A percentile compares a stretch with the other conserved stretches of the same genome.
Conservation (phyloP, 2,329 filamentous ascomycete genomes). For the Xylaria sp. region DNA sequence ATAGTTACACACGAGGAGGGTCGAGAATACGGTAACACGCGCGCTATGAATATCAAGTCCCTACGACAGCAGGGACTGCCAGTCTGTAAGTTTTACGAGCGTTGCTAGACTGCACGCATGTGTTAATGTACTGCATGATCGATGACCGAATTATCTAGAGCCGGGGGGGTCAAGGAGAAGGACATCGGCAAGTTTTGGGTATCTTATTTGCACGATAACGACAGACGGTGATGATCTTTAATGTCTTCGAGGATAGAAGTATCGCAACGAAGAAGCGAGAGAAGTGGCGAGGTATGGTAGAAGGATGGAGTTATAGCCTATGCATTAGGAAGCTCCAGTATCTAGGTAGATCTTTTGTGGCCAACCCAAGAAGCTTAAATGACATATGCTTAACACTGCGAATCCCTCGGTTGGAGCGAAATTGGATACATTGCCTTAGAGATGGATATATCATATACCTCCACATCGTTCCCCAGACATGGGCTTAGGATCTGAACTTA, state of each 20-base stretch:
- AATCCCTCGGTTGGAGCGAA: no score
- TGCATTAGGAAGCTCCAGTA: no score
- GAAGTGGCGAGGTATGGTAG: slow-evolving; percentile 31
- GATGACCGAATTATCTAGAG: slow-evolving; percentile 34
- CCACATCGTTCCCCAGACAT: no score
- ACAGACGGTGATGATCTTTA: slow-evolving; percentile 11
- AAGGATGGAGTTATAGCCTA: slow-evolving; percentile 27
- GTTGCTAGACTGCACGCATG: slow-evolving; percentile 26
- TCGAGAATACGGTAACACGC: slow-evolving; percentile 1
- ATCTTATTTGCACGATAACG: slow-evolving; percentile 27
- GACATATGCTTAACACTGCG: no score
- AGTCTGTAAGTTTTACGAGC: slow-evolving; percentile 18
- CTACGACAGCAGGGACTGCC: slow-evolving; percentile 22
- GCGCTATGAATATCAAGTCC: slow-evolving; percentile 37
- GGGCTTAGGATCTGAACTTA: no score
- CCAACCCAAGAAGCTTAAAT: background rate
- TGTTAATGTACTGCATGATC: slow-evolving; percentile 27
- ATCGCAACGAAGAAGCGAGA: slow-evolving; percentile 31
- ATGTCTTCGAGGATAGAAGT: slow-evolving; percentile 31
- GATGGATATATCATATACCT: no score
- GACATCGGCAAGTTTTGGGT: slow-evolving; percentile 29
- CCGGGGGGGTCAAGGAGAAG: slow-evolving; percentile 18
- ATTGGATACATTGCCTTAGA: no score
- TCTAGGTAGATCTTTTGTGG: background rate
- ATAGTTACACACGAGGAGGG: slow-evolving; percentile 30